These are phyloP conservation scores for Botryosphaeria dothidea DNA, from an alignment of 2,329 filamentous ascomycete genomes.

Conservation along the genomic window DNA sequence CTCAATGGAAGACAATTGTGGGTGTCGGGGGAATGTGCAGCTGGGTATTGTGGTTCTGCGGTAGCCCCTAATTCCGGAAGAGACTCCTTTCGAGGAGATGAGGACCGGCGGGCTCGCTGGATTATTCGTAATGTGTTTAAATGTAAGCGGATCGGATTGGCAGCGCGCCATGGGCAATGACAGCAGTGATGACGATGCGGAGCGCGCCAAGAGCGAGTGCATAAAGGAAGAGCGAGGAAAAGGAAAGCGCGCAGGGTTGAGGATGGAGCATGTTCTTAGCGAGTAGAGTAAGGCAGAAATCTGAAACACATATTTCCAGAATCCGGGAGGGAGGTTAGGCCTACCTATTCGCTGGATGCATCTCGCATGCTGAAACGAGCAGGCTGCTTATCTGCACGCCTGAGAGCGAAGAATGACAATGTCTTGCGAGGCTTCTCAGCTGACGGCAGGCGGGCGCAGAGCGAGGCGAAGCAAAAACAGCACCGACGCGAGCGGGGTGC, in stretches of 20 bases:
- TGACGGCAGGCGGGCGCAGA: not conserved
- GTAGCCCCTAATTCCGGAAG: slow-evolving; percentile 8
- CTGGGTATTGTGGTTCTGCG: not conserved
- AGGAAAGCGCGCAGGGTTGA: not conserved
- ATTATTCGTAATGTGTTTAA: not conserved
- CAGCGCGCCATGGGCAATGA: not conserved
- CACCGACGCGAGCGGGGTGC: too few relatives aligned
- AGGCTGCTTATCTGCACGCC: slow-evolving; percentile 13
- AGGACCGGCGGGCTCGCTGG: not conserved
- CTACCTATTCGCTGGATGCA: not conserved
- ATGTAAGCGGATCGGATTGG: not conserved
- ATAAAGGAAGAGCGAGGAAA: not conserved
- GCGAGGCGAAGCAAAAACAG: not conserved
- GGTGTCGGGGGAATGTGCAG: not conserved
- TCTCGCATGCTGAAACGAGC: slow-evolving; percentile 1
- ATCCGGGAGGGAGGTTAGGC: not conserved
- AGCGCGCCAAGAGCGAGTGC: not conserved
- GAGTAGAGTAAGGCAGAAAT: not conserved
- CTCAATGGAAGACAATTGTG: not conserved
- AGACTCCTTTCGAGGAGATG: slow-evolving; percentile 11
- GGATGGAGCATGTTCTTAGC: not conserved
- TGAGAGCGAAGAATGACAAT: not conserved
- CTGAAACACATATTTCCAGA: slow-evolving; percentile 13
- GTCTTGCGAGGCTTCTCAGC: not conserved
- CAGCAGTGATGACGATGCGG: not conserved